Conservation (phyloP, 2,329 filamentous ascomycete species). For the Teratosphaeriaceae sp. region DNA sequence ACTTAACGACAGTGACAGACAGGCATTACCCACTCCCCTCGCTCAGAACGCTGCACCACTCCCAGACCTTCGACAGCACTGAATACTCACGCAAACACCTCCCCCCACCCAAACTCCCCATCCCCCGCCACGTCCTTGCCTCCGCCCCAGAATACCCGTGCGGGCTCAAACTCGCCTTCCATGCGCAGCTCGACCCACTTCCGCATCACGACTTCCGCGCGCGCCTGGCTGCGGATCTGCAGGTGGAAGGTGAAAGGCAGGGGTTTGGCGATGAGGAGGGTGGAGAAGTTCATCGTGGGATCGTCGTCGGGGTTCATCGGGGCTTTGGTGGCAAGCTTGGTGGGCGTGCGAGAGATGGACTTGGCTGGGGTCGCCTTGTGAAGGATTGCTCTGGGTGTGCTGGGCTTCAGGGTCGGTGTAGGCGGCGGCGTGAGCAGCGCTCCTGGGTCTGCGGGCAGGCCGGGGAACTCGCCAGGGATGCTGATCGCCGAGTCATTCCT, state of each 20-base stretch:
- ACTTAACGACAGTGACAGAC: no score
- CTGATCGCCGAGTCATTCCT: constrained; percentile 14
- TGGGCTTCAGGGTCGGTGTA: neutral
- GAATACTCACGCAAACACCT: constrained; percentile 3
- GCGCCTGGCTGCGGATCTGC: constrained; percentile 26
- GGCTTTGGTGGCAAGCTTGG: neutral
- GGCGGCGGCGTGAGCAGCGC: neutral
- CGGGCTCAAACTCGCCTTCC: constrained; percentile 33
- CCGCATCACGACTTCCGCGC: constrained; percentile 27
- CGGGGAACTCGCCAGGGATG: constrained; percentile 6
- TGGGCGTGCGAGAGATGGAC: no score
- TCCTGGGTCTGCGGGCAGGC: constrained; percentile 1
- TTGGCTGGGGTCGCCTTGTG: no score
- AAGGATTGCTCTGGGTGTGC: no score
- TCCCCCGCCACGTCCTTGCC: constrained; percentile 18
- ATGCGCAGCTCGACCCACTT: constrained; percentile 31
- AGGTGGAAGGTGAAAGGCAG: constrained; percentile 40
- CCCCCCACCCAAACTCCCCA: constrained; percentile 17
- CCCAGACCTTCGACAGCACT: neutral
- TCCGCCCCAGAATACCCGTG: constrained; percentile 33
- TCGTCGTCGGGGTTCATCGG: constrained; percentile 22
- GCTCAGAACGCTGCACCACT: neutral
- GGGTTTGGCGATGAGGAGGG: constrained; percentile 41
- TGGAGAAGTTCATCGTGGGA: constrained; percentile 39
- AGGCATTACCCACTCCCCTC: no score